Conservation (phyloP, 768 basidiomycete genomes). For the Paxillus involutus region DNA sequence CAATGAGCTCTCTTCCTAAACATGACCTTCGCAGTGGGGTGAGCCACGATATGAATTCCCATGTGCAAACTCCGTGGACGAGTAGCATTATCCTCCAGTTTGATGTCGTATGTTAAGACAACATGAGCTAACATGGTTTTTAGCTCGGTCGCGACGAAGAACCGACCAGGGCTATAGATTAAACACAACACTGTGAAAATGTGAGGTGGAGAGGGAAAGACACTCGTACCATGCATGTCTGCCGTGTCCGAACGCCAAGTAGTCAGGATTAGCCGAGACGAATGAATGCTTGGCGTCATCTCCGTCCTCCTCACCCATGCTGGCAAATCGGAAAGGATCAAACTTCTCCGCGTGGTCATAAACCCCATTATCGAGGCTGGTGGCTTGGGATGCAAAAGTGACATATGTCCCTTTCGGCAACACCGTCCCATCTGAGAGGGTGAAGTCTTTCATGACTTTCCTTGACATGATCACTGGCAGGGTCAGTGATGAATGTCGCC, state of each 20-base stretch:
- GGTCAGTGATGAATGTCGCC: not conserved
- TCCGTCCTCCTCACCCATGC: conserved; percentile 32
- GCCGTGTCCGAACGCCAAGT: conserved; percentile 35
- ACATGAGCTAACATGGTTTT: conserved; percentile 47
- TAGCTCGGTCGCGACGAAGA: conserved; percentile 41
- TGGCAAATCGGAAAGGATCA: too few species aligned
- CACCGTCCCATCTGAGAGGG: conserved; percentile 37
- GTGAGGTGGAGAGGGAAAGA: not conserved
- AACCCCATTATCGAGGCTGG: conserved; percentile 11
- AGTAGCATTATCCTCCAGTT: not conserved
- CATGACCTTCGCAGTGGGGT: not conserved
- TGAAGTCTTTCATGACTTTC: too few species aligned
- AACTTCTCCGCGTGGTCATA: conserved; percentile 32
- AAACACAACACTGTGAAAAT: not conserved
- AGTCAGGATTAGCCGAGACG: conserved; percentile 32
- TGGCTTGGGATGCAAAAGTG: conserved; percentile 19
- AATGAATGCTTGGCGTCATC: conserved; percentile 34
- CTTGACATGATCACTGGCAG: too few species aligned
- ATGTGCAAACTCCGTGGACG: not conserved
- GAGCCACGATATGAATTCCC: not conserved
- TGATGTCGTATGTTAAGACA: conserved; percentile 21
- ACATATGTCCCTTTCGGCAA: conserved; percentile 31
- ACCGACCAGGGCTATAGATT: conserved; percentile 23
- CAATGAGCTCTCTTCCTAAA: not conserved
- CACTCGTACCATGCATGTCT: conserved; percentile 20